Evolutionary conservation across 257 asterid genomes (phyloP).

Genomic region (Plectranthus barbatus): DNA sequence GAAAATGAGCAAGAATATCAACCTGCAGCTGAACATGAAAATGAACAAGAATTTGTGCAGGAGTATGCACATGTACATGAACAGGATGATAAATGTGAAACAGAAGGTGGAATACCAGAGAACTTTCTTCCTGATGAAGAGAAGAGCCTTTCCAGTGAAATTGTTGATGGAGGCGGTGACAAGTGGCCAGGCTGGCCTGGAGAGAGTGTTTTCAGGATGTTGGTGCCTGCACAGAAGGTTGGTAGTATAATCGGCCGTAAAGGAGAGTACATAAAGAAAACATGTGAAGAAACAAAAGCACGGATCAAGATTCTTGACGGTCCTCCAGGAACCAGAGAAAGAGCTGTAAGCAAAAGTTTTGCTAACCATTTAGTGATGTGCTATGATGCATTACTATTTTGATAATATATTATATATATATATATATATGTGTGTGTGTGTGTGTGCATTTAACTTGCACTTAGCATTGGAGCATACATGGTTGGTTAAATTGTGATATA

Average conservation of each 20-base stretch:
- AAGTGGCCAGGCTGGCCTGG: slow-evolving; percentile 99
- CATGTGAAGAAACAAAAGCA: slow-evolving; percentile 91
- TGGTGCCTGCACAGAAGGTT: slow-evolving; percentile 96
- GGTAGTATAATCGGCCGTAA: slow-evolving; percentile 97
- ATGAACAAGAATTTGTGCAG: slow-evolving; percentile 2
- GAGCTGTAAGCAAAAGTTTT: slow-evolving; percentile 69
- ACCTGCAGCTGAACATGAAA: slow-evolving; percentile 7
- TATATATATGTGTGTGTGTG: too few species aligned
- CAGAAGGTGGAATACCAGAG: slow-evolving; percentile 23
- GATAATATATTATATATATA: too few species aligned
- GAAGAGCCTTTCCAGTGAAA: slow-evolving; percentile 35
- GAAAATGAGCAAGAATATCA: slow-evolving; percentile 13
- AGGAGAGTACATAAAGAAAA: slow-evolving; percentile 90
- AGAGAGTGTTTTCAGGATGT: slow-evolving; percentile 79
- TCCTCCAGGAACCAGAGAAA: slow-evolving; percentile 87
- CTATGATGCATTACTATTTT: too few species aligned
- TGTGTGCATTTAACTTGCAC: too few species aligned
- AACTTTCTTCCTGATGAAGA: slow-evolving; percentile 36
- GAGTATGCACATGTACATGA: slow-evolving; percentile 6
- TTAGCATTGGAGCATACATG: too few species aligned
- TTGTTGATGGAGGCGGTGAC: slow-evolving; percentile 42
- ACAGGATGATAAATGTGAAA: slow-evolving; percentile 9
- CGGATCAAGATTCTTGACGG: slow-evolving; percentile 97
- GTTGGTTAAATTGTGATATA: too few species aligned
- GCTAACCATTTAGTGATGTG: background rate